Evolutionary conservation across 352 stramenopile genomes (phyloP).

Genomic region (Peronospora belbahrii): DNA sequence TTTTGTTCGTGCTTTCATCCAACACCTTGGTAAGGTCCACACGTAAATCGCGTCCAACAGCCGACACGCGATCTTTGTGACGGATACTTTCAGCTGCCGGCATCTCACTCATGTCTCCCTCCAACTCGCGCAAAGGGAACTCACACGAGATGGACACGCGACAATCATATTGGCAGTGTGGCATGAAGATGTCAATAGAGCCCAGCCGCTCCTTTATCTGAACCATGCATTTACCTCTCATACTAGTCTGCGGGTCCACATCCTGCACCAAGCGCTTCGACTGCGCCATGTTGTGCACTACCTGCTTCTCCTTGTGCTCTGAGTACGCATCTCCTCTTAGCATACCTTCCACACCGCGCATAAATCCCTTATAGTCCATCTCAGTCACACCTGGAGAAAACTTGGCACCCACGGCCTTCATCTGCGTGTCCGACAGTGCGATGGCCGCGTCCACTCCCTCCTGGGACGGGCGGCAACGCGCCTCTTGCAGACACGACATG

Average conservation of each 20-base stretch:
- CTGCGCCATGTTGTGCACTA: conserved; percentile 70
- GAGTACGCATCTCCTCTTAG: conserved; percentile 61
- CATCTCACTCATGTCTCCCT: conserved; percentile 51
- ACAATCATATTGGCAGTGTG: conserved; percentile 79
- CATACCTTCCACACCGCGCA: conserved; percentile 56
- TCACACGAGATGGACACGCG: conserved; percentile 81
- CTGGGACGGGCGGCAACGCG: conserved; percentile 62
- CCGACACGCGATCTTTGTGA: conserved; percentile 72
- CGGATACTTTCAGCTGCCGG: conserved; percentile 62
- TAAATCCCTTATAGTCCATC: conserved; percentile 60
- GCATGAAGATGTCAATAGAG: conserved; percentile 82
- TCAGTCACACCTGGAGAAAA: conserved; percentile 71
- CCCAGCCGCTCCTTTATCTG: conserved; percentile 80
- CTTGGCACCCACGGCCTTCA: conserved; percentile 71
- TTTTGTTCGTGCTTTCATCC: conserved; percentile 66
- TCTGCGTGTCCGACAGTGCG: conserved; percentile 60
- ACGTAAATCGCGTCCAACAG: conserved; percentile 67
- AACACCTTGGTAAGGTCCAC: conserved; percentile 78
- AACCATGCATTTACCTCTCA: conserved; percentile 37
- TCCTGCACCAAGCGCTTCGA: conserved; percentile 75
- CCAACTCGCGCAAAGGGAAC: conserved; percentile 49
- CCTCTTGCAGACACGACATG: conserved; percentile 65
- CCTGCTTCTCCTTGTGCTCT: conserved; percentile 72
- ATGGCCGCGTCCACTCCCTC: conserved; percentile 68
- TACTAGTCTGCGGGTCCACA: conserved; percentile 50